Evolutionary conservation across 2,329 filamentous ascomycete genomes (phyloP).

Genomic region (Colletotrichum scovillei): DNA sequence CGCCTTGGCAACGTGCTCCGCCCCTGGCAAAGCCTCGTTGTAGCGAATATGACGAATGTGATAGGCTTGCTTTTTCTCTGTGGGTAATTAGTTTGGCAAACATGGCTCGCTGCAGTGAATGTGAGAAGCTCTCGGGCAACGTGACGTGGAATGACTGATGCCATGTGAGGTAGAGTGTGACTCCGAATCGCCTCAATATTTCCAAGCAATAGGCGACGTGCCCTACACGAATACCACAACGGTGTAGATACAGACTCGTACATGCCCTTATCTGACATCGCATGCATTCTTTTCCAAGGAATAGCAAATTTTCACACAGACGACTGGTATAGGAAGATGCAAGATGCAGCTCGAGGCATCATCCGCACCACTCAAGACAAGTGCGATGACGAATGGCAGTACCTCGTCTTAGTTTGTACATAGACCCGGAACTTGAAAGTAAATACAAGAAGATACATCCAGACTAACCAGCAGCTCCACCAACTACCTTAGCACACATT

Average conservation of each 20-base stretch:
- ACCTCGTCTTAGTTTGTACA: too few species aligned
- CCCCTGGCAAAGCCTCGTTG: neutral
- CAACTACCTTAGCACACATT: slow-evolving; percentile 46
- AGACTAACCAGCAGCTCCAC: neutral
- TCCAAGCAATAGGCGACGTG: too few species aligned
- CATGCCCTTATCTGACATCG: too few species aligned
- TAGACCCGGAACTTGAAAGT: neutral
- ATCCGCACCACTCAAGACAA: too few species aligned
- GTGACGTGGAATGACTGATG: neutral
- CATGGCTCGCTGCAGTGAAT: neutral
- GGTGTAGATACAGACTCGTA: too few species aligned
- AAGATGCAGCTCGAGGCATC: too few species aligned
- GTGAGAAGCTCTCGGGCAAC: neutral
- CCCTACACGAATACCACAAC: too few species aligned
- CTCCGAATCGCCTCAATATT: too few species aligned
- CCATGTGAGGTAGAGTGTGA: neutral
- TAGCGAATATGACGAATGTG: neutral
- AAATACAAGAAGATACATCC: neutral
- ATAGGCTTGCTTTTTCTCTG: neutral
- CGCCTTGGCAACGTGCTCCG: neutral
- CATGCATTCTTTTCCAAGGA: too few species aligned
- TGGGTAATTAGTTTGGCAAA: neutral
- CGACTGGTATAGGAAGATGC: too few species aligned
- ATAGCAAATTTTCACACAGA: too few species aligned
- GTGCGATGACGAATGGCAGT: too few species aligned